Base-by-base conservation (phyloP, 352 stramenopile genomes). In the Globisporangium apiculatum region DNA sequence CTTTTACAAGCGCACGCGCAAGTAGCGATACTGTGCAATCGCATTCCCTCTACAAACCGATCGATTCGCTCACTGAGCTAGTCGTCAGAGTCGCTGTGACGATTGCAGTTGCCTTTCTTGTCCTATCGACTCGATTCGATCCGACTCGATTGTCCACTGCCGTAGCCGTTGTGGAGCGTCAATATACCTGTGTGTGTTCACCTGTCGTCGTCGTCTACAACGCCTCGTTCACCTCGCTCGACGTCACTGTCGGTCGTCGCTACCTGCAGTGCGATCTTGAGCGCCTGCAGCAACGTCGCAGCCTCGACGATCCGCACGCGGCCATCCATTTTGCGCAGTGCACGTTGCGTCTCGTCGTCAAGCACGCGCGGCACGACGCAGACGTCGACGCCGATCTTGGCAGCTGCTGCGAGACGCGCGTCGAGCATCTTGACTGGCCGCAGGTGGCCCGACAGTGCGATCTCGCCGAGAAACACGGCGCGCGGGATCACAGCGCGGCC, bases 401-500 rank as follows among this genome's bases (percentile, higher is more conserved):
- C 72, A 9, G 83, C 86, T 6, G 86, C 86, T 12, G 73, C 76
- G 31, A 95, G 66, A 0, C 86, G 79, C 45, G 81, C 83, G 57
- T 91, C 80, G 52, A 95, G 74, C 80, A 89, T 87, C 53, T 94
- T 89, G 1, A 91, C 78, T 3, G 86, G 83, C 1, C 86, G 83
- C 52, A 95, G 51, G 53, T 89, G 74, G 8, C 83, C 83, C 15
- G 80, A 92, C n/a, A 95, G 65, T 42, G 83, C 73, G 38, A 95
- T 65, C 47, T 95, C 86, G 15, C 86, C 86, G 31, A 95, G 54
- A 37, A 94, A 94, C 52, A 89, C 70, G 7, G 80, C 63, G 15
- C 73, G 74, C 37, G 65, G 55, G 17, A 79, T 58, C 42, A 94
- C 82, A 6, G 82, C 73, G 7, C 77, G 78, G 7, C 69, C 67